A percentile compares a stretch with the other conserved stretches of the same genome.
phyloP scores from a whole-genome alignment of 1,139 yeast genomes.

The Eremothecium sinecaudum region DNA sequence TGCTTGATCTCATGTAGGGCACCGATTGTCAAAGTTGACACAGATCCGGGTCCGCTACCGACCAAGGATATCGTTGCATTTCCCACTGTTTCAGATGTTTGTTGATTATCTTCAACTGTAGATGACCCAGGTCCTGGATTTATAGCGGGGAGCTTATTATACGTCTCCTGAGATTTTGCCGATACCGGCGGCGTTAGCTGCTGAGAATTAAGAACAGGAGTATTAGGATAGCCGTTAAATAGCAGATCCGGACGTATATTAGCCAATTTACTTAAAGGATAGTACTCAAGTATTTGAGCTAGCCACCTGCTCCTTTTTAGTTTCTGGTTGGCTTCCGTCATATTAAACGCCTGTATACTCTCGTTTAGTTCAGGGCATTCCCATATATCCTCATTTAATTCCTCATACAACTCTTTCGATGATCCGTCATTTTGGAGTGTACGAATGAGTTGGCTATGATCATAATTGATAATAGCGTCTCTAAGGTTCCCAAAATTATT shows the following conservation, averaged over 20 bases:
- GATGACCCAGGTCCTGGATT: background rate
- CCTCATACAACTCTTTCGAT: constrained; percentile 33
- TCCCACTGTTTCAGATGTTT: background rate
- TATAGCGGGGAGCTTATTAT: background rate
- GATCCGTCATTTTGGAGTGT: constrained; percentile 15
- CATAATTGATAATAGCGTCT: constrained; percentile 45
- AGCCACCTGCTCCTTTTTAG: constrained; percentile 71
- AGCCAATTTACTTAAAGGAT: constrained; percentile 61
- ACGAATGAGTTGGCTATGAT: constrained; percentile 26
- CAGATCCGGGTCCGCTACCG: constrained; percentile 93
- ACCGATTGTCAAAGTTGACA: constrained; percentile 71
- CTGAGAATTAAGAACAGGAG: background rate
- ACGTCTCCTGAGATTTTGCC: background rate
- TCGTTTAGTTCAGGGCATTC: constrained; percentile 50
- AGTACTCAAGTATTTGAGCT: constrained; percentile 84
- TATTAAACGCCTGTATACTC: constrained; percentile 52
- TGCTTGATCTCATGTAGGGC: constrained; percentile 72
- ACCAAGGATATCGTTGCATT: constrained; percentile 63
- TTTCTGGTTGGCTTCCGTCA: constrained; percentile 44
- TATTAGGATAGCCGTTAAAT: constrained; percentile 8
- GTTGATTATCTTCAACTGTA: background rate
- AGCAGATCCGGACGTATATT: constrained; percentile 23
- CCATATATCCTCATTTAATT: constrained; percentile 65
- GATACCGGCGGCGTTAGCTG: background rate
- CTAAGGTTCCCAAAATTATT: constrained; percentile 60